Base-by-base conservation (phyloP, 75 land plant genomes). In the Cryptomeria japonica region DNA sequence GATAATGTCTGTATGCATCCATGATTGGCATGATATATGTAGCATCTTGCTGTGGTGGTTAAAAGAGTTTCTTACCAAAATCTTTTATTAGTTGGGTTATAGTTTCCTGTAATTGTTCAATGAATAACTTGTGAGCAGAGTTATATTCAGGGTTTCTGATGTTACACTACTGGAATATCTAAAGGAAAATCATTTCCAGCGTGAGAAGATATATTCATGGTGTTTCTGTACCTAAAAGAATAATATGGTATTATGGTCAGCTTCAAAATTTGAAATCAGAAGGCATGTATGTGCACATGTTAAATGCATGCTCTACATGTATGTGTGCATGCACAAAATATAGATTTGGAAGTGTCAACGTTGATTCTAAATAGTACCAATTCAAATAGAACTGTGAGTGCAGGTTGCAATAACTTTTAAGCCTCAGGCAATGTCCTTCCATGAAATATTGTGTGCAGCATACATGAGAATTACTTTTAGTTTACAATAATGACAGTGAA, bases 31-130 rank as follows among this genome's bases (percentile, higher is more conserved):
- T 41, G 84, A 44, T n/a, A 82, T 11, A 25, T n/a, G 49, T 49
- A 82, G 47, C 84, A 82, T 82, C 47, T 82, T 25, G 4, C 28
- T 82, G 25, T 82, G 38, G 10, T 25, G 80, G 39, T 38, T 78
- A 3, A 86, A 22, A n/a, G 86, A 36, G 77, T 53, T 73, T 82
- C 83, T 86, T 15, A 83, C 78, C 25, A 38, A n/a, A 38, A 15
- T 56, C 32, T 84, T 84, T 44, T 34, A 46, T 82, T 46, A 34
- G 37, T 12, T 75, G 34, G 77, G 37, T 34, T 75, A 75, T 32
- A 73, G 77, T 75, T 34, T 75, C 36, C 31, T 72, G 32, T 72
- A 72, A 72, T 22, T 61, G 68, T 61, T 19, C 5, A 61, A 25
- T 64, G 31, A 64, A 22, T 28, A 64, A 64, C 28, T 61, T 61